Conservation (phyloP, 1,284 basidiomycete species). For the Pseudozyma pruni region DNA sequence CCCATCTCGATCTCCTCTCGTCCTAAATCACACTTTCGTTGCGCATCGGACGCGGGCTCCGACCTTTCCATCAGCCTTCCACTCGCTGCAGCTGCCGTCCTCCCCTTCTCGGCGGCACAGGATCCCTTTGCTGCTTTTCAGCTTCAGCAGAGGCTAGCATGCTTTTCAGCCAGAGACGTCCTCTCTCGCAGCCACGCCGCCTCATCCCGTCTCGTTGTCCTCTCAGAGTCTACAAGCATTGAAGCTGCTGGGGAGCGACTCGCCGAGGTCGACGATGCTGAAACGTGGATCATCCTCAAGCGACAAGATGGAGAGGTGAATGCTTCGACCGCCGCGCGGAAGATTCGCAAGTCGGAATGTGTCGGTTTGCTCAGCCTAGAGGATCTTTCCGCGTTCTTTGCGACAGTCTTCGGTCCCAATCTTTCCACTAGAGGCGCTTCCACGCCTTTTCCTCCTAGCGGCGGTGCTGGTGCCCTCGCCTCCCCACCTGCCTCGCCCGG, state of each 20-base stretch:
- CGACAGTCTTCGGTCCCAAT: slow-evolving; percentile 33
- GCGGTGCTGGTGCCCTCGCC: slow-evolving; percentile 4
- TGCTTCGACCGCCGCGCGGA: background rate
- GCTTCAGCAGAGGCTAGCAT: slow-evolving; percentile 18
- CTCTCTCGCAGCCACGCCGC: slow-evolving; percentile 16
- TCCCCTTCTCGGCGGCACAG: slow-evolving; percentile 11
- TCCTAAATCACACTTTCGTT: slow-evolving; percentile 23
- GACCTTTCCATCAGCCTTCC: slow-evolving; percentile 27
- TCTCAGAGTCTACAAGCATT: slow-evolving; percentile 20
- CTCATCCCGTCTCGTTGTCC: slow-evolving; percentile 24
- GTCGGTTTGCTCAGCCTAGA: slow-evolving; percentile 35
- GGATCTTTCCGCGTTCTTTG: slow-evolving; percentile 40
- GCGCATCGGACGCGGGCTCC: slow-evolving; percentile 26
- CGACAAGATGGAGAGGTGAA: background rate
- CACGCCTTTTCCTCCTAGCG: background rate
- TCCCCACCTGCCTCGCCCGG: slow-evolving; percentile 41
- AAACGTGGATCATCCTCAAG: slow-evolving; percentile 36
- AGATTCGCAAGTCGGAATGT: slow-evolving; percentile 29
- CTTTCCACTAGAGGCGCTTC: background rate
- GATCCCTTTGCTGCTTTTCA: slow-evolving; percentile 23
- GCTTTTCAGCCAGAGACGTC: slow-evolving; percentile 28
- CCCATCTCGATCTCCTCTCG: slow-evolving; percentile 35
- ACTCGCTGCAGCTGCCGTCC: background rate
- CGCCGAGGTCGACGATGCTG: slow-evolving; percentile 18
- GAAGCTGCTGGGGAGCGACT: slow-evolving; percentile 36